Base-by-base conservation (phyloP, 2,329 filamentous ascomycete species). In the Pseudogymnoascus sp. region DNA sequence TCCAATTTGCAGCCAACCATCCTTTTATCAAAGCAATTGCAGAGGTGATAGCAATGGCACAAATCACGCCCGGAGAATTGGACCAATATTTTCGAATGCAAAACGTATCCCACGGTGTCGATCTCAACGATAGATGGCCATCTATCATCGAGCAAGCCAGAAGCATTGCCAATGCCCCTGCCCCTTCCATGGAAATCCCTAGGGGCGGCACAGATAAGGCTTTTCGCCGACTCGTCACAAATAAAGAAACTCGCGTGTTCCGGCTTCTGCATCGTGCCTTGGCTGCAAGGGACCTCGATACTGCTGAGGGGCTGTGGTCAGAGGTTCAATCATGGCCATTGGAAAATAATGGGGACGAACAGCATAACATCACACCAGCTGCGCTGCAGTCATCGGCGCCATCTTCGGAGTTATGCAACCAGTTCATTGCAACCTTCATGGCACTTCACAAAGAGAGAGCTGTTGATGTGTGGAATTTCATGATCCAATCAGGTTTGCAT, bases 381-480 rank as follows among this genome's bases (percentile, higher is more conserved):
- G 19, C 28, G 49, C 30, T 39, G 12, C 58, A 60, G 14, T 25
- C 12, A 42, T 66, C 66, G 4, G 65, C 39, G 19, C 60, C 72
- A n/a, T 66, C 67, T 25, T 12, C 58, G 11, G 38, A 61, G 4
- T 62, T 80, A 3, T 81, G 77, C 64, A 75, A 77, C 62, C 66
- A 74, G 7, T 79, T 84, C 62, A 75, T 85, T 49, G 70, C 74
- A 5, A 72, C 75, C 1, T 82, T 78, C 66, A 75, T 83, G 69
- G 66, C 70, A 2, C 64, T 84, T n/a, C 69, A 71, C 16, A 72
- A 74, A 49, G 70, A 76, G 3, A 70, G 73, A 9, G 80, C 82
- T 0, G 75, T 84, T n/a, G 74, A 80, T 28, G 76, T 84, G 2
- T 85, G 83, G 83, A 83, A 84, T 62, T 72, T 78, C 63, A 82